Evolutionary conservation across 768 basidiomycete species (phyloP).

Genomic region (Lactifluus echinatus): DNA sequence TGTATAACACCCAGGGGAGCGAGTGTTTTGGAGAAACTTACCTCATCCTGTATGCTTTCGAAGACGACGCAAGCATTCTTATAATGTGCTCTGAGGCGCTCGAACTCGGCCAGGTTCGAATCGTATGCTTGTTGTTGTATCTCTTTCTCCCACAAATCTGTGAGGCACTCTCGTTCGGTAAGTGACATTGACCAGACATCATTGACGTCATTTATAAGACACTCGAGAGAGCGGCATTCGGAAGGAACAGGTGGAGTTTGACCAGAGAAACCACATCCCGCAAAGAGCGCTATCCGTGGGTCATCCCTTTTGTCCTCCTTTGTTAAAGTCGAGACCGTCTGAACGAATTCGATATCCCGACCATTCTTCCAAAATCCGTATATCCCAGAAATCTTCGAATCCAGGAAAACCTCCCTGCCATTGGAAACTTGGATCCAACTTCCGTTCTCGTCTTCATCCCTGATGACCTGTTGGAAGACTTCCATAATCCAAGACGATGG

Average conservation of each 20-base stretch:
- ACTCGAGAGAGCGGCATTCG: constrained; percentile 29
- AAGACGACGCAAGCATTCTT: constrained; percentile 31
- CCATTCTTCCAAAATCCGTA: constrained; percentile 11
- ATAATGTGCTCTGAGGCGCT: constrained; percentile 32
- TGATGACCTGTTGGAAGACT: neutral
- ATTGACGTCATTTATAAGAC: constrained; percentile 28
- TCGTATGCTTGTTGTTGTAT: constrained; percentile 29
- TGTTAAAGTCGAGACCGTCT: neutral
- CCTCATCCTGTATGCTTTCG: constrained; percentile 44
- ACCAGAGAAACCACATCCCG: constrained; percentile 27
- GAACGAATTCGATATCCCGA: neutral
- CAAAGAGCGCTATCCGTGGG: constrained; percentile 28
- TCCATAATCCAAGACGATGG: constrained; percentile 30
- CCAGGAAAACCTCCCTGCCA: neutral
- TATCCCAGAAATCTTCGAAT: neutral
- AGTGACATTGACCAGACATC: constrained; percentile 47
- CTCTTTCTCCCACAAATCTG: constrained; percentile 38
- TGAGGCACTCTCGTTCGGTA: constrained; percentile 38
- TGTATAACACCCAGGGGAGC: neutral
- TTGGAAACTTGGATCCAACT: neutral
- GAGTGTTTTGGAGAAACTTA: constrained; percentile 23
- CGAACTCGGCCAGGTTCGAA: constrained; percentile 35
- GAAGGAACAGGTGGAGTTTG: constrained; percentile 33
- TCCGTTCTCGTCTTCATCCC: constrained; percentile 5
- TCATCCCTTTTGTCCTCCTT: neutral